Base-by-base conservation (phyloP, 805 yeast species). In the Lipomyces sp. region DNA sequence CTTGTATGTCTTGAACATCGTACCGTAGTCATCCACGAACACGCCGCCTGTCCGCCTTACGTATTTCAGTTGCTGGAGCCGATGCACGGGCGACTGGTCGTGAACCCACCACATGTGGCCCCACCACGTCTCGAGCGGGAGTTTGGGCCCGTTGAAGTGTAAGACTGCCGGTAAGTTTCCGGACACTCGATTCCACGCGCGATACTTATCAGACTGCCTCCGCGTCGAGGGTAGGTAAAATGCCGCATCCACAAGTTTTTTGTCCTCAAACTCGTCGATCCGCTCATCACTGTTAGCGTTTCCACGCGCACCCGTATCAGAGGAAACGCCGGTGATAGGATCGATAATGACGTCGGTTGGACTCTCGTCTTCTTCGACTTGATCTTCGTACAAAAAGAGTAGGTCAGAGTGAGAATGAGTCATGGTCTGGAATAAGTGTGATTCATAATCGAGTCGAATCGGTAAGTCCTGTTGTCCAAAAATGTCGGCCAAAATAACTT, bases 121-220 rank as follows among this genome's bases (percentile, higher is more conserved):
- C 71, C 71, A 69, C 71, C 71, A 69, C 29, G 68, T 66, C 33
- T 67, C 68, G 35, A 69, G 64, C 33, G 70, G 63, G n/a, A 62
- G 58, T 59, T 69, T 69, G 18, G 70, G 66, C 10, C 71, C 71
- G 53, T 69, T 69, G 64, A 69, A 69, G 56, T 69, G 71, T 33
- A 69, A 30, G 24, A 69, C 66, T 4, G 64, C 68, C 4, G 71
- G 71, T 6, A 50, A 24, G 45, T 63, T 55, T 33, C 66, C 68
- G 33, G 64, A 42, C 39, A 69, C 56, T 29, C 71, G 62, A 57
- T 69, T 69, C 71, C 71, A 69, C 13, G 68, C 69, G 24, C 64
- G 13, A 42, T 64, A 48, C 57, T 67, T 60, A 30, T 62, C 65
- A 2, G 63, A 59, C 29, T 60, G 65, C 15, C 66, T 63, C 3